phyloP scores from a whole-genome alignment of 805 yeast species.

The Hagleromyces aurorensis region DNA sequence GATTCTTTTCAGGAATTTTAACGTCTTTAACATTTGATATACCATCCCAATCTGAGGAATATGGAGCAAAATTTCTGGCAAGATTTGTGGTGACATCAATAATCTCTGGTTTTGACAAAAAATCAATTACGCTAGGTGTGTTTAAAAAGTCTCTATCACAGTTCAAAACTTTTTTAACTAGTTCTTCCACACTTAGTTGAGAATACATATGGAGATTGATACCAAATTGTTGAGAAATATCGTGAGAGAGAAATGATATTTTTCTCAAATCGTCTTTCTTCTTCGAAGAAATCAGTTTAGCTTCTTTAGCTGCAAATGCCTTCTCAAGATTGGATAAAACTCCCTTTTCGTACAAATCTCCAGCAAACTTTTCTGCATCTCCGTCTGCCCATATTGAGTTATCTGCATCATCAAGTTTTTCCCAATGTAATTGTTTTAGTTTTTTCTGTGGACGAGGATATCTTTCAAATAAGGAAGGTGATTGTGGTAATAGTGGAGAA shows the following conservation, averaged over 20 bases:
- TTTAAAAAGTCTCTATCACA: constrained; percentile 69
- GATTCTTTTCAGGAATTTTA: constrained; percentile 56
- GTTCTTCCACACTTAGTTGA: constrained; percentile 49
- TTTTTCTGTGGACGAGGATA: constrained; percentile 66
- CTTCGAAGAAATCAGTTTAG: constrained; percentile 40
- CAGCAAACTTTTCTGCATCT: constrained; percentile 49
- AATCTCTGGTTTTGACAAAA: constrained; percentile 67
- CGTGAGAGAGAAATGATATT: constrained; percentile 67
- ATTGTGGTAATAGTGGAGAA: constrained; percentile 31
- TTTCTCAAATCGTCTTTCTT: constrained; percentile 45
- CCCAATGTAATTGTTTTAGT: constrained; percentile 96
- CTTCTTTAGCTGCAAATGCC: constrained; percentile 78
- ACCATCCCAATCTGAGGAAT: constrained; percentile 60
- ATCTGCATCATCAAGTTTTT: constrained; percentile 74
- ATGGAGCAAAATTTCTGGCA: constrained; percentile 71
- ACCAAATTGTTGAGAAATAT: constrained; percentile 89
- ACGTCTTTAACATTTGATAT: constrained; percentile 33
- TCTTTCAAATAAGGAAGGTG: constrained; percentile 35
- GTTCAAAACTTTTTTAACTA: constrained; percentile 61
- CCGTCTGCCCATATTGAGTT: constrained; percentile 80
- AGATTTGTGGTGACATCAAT: constrained; percentile 66
- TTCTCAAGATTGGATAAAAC: constrained; percentile 76
- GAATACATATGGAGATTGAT: constrained; percentile 81
- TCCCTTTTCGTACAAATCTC: constrained; percentile 65
- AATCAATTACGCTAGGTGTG: constrained; percentile 72